These are phyloP conservation scores for Silene noctiflora DNA, from an alignment of 179 eudicot genomes.

Conservation along the genomic window DNA sequence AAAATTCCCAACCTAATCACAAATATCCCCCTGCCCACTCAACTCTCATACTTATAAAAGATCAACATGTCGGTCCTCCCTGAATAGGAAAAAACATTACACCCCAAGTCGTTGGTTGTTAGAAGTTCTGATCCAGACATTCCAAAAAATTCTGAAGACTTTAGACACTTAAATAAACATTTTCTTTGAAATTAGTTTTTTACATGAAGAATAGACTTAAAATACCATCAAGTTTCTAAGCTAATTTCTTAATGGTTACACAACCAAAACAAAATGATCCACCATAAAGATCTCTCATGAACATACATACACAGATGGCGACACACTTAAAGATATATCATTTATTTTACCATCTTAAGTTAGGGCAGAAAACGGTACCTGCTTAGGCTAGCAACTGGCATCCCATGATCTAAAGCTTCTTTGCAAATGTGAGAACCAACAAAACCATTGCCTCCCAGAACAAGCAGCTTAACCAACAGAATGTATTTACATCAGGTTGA, in stretches of 20 bases:
- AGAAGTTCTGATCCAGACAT: too few relatives aligned
- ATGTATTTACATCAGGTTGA: not conserved
- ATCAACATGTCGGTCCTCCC: too few relatives aligned
- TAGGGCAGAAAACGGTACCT: slow-evolving; percentile 41
- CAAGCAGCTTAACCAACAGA: slow-evolving; percentile 54
- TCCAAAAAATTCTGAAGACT: not conserved
- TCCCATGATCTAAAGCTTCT: slow-evolving; percentile 63
- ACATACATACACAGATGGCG: not conserved
- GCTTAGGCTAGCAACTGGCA: slow-evolving; percentile 78
- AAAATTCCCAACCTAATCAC: too few relatives aligned
- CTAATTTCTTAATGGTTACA: not conserved
- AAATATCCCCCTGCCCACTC: too few relatives aligned
- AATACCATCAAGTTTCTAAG: not conserved
- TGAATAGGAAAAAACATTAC: too few relatives aligned
- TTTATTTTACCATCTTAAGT: slow-evolving; percentile 5
- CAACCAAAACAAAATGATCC: not conserved
- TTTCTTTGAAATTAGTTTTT: not conserved
- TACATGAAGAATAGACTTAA: not conserved
- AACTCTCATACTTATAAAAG: too few relatives aligned
- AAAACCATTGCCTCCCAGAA: slow-evolving; percentile 85
- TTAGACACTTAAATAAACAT: not conserved
- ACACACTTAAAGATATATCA: not conserved
- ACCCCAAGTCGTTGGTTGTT: too few relatives aligned
- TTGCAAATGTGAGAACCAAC: slow-evolving; percentile 85
- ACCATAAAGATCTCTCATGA: not conserved